These are phyloP conservation scores for Colletotrichum sp. DNA, from an alignment of 2,329 filamentous ascomycete genomes.

Conservation along the genomic window DNA sequence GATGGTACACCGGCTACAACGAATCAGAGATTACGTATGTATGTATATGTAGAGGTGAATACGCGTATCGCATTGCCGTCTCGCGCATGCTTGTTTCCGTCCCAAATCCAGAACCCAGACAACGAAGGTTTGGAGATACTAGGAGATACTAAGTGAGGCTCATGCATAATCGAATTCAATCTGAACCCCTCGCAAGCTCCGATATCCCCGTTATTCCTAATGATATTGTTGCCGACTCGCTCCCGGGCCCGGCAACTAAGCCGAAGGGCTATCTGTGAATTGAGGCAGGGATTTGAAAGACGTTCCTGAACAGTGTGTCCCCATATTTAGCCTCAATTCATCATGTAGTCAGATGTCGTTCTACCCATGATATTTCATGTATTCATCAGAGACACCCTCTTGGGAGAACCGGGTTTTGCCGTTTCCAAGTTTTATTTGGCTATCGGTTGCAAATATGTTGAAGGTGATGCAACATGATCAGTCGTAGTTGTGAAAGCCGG, in stretches of 20 bases:
- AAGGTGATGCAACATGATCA: neutral
- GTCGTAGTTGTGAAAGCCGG: neutral
- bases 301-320: neutral
- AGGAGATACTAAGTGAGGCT: neutral
- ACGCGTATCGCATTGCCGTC: neutral
- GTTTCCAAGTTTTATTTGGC: neutral
- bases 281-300: neutral
- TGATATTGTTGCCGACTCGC: neutral
- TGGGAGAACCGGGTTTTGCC: neutral
- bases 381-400: fast-evolving
- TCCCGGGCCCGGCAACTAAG: neutral
- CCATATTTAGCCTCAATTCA: neutral
- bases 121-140: neutral
- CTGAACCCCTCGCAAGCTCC: neutral
- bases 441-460: neutral
- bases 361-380: fast-evolving
- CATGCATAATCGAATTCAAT: neutral
- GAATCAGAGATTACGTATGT: neutral
- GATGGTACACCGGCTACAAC: fast-evolving
- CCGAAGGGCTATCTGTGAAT: neutral
- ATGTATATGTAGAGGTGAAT: neutral
- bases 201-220: neutral
- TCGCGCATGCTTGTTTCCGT: neutral
- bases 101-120: neutral
- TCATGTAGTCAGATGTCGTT: neutral